These are phyloP conservation scores for Daphne laureola DNA, from an alignment of 441 rosid genomes.

Conservation along the genomic window DNA sequence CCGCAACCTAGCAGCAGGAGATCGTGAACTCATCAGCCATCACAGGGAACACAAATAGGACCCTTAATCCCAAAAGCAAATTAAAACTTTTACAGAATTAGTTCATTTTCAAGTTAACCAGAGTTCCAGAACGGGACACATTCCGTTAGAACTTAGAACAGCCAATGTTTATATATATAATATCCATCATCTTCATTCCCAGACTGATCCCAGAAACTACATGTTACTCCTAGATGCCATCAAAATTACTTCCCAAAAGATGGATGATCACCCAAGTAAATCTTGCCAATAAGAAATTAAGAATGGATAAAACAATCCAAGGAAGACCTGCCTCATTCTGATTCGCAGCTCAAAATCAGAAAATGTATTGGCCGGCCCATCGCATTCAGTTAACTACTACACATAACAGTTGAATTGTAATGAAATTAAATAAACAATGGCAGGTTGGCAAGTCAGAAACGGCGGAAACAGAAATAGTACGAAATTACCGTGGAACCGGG, in stretches of 20 bases:
- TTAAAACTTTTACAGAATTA: not conserved
- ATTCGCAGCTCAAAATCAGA: too few relatives aligned
- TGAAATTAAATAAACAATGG: not conserved
- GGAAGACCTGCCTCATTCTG: too few relatives aligned
- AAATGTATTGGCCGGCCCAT: too few relatives aligned
- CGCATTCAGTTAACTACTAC: too few relatives aligned
- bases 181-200: not conserved
- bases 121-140: not conserved
- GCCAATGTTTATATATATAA: too few relatives aligned
- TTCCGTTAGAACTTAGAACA: too few relatives aligned
- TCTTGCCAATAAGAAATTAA: not conserved
- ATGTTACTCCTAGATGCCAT: too few relatives aligned
- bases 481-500: conserved; percentile 57
- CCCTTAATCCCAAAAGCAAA: not conserved
- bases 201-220: too few relatives aligned
- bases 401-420: not conserved
- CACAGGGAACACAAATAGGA: not conserved
- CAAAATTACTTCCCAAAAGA: too few relatives aligned
- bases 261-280: too few relatives aligned
- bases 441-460: not conserved
- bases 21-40: conserved; percentile 1
- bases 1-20: conserved; percentile 46
- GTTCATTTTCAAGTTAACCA: not conserved
- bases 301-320: too few relatives aligned
- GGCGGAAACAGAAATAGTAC: conserved; percentile 13